Conservation (phyloP, 2,329 filamentous ascomycete species). For the Colletotrichum musicola region DNA sequence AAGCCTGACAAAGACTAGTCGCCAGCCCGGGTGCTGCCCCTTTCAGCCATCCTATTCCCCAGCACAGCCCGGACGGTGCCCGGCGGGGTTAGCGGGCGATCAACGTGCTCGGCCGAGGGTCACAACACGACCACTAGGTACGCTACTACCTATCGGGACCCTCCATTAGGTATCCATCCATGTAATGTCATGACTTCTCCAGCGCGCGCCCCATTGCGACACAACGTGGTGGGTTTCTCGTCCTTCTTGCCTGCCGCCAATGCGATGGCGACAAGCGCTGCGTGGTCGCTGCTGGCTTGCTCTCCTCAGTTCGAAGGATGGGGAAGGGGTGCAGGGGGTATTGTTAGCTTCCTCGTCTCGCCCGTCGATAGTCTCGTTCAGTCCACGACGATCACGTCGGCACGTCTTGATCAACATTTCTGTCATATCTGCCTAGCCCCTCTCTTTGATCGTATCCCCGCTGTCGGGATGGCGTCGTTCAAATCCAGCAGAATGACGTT, state of each 20-base stretch:
- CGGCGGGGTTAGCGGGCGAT: constrained; percentile 5
- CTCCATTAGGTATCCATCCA: neutral
- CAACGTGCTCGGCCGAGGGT: constrained; percentile 8
- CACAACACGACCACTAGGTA: neutral
- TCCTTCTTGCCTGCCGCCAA: neutral
- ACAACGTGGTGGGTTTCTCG: neutral
- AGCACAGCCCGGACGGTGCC: constrained; percentile 1
- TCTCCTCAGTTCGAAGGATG: too few relatives aligned
- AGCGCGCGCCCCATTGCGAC: constrained; percentile 3
- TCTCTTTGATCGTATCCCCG: constrained; percentile 21
- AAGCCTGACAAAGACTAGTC: constrained; percentile 14
- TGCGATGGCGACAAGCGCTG: too few relatives aligned
- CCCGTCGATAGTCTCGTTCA: constrained; percentile 17
- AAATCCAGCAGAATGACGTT: constrained; percentile 23
- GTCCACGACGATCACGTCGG: constrained; percentile 7
- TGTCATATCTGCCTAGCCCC: constrained; percentile 11
- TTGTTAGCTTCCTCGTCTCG: constrained; percentile 6
- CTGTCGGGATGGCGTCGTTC: constrained; percentile 12
- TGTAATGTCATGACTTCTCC: neutral
- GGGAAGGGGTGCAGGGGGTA: too few relatives aligned
- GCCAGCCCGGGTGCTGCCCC: neutral
- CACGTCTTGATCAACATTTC: neutral
- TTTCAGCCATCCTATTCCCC: constrained; percentile 15
- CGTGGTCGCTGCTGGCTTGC: too few relatives aligned
- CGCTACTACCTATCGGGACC: too few relatives aligned